Evolutionary conservation across 768 basidiomycete genomes (phyloP), one percentile per base, ranked within the genome.

Genomic region (Mycena floridula): DNA sequence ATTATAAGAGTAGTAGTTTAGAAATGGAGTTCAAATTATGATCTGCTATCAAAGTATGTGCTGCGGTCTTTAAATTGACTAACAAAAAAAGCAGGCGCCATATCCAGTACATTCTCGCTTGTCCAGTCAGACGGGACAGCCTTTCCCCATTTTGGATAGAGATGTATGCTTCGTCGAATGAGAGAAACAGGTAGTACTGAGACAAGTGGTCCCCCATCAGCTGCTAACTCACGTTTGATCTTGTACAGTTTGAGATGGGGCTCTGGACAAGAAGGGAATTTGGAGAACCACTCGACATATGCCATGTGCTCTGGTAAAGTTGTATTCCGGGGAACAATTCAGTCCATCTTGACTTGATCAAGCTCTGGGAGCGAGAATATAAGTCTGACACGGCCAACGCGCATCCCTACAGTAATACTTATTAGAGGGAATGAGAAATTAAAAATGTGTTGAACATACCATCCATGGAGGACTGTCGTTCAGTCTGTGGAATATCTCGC

Each of bases 301-400:
- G n/a, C n/a, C n/a, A n/a, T n/a, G n/a, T n/a, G n/a, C n/a, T n/a
- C n/a, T n/a, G n/a, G n/a, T n/a, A n/a, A n/a, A n/a, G n/a, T n/a
- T n/a, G n/a, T n/a, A n/a, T n/a, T n/a, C n/a, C n/a, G n/a, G n/a
- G n/a, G n/a, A n/a, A n/a, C n/a, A n/a, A n/a, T n/a, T n/a, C n/a
- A n/a, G n/a, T n/a, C n/a, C n/a, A n/a, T n/a, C n/a, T n/a, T n/a
- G n/a, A n/a, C n/a, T n/a, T n/a, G n/a, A n/a, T n/a, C n/a, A n/a
- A n/a, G n/a, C n/a, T n/a, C 18, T 2, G 59, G 51, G 1, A 61
- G 32, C 7, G 47, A 42, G 42, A 64, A 64, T 0, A 64, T 37
- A 11, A 55, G 42, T 1, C 52, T 52, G 24, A 65, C 38, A 6
- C 49, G 57, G 0, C 45, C 61, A 30, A 63, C 50, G 25, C 56